A percentile compares a stretch with the other conserved stretches of the same genome.
phyloP scores from a whole-genome alignment of 1,284 basidiomycete species.

The Bondarzewia mesenterica region DNA sequence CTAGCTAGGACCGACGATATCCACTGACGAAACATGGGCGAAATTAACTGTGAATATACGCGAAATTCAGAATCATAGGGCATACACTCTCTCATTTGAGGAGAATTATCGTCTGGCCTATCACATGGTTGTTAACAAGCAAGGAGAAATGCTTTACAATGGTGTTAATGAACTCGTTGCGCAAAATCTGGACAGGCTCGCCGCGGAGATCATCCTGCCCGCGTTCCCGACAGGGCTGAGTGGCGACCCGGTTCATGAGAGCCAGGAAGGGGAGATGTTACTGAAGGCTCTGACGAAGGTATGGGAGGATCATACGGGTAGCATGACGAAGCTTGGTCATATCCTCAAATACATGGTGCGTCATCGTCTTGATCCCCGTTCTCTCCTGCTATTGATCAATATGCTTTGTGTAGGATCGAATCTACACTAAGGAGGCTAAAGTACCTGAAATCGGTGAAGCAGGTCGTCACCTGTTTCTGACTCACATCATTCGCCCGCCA shows the following conservation, averaged over 20 bases:
- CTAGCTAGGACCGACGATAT: conserved; percentile 65
- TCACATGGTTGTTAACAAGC: conserved; percentile 86
- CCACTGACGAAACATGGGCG: conserved; percentile 68
- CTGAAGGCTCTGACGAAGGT: conserved; percentile 79
- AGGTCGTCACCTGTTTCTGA: conserved; percentile 80
- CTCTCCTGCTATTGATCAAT: neutral
- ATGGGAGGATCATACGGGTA: conserved; percentile 92
- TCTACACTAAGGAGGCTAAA: conserved; percentile 64
- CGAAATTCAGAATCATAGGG: conserved; percentile 95
- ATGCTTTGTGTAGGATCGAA: conserved; percentile 69
- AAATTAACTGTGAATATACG: conserved; percentile 78
- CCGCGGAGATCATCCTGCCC: conserved; percentile 73
- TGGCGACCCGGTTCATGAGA: conserved; percentile 52
- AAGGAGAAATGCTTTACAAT: conserved; percentile 84
- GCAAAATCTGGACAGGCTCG: conserved; percentile 80
- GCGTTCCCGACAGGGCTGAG: conserved; percentile 65
- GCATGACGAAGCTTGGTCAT: conserved; percentile 86
- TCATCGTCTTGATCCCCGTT: conserved; percentile 17
- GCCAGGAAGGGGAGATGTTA: conserved; percentile 77
- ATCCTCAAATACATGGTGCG: conserved; percentile 95
- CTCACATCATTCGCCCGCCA: conserved; percentile 76
- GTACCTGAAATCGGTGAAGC: conserved; percentile 80
- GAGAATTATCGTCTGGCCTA: conserved; percentile 95
- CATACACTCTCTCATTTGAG: conserved; percentile 89
- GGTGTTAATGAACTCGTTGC: conserved; percentile 78